Base-by-base conservation (phyloP, 2,329 filamentous ascomycete species). In the Penicillium vulpinum region DNA sequence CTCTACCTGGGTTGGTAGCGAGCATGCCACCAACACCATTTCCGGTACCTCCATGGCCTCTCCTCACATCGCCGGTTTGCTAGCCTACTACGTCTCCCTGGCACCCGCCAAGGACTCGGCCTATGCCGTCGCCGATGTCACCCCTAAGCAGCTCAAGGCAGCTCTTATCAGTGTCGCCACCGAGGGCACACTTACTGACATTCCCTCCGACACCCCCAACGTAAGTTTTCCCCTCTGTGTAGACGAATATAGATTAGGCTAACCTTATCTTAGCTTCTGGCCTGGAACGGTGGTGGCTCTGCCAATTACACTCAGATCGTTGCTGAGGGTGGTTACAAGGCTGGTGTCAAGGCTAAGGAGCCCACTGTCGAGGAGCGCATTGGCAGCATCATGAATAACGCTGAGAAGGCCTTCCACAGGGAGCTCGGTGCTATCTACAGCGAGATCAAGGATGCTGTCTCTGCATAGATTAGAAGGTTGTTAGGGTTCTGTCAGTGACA, bases 31-130 rank as follows among this genome's bases (percentile, higher is more conserved):
- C 82, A 99, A 99, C 88, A 97, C 91, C 80, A 99, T 99, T 82
- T 97, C 93, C 40, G 94, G 94, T 77, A 99, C 94, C 66, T 99
- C 94, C 54, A 99, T 99, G 94, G 94, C 94, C 62, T 97, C 94
- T 62, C 94, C 94, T 68, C 94, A 99, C 79, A 89, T 99, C 75
- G 89, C 88, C 74, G 94, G 94, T 85, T 91, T 99, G 63, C 83
- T 97, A 70, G 94, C 94, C 80, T 99, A 99, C 85, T 90, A 96
- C 80, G 88, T 99, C 59, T 99, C 94, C 64, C 91, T 99, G 56
- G 92, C 97, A 81, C 94, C 94, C 47, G 81, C 89, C 64, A 84
- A 85, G 70, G 91, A 95, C 79, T 99, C 95, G 40, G 92, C 91
- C 73, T 99, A 91, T 75, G 89, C 92, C 62, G 88, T 97, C 70